A percentile compares a stretch with the other conserved stretches of the same genome.
phyloP scores from a whole-genome alignment of 805 yeast species.

The Candida mattraensis region DNA sequence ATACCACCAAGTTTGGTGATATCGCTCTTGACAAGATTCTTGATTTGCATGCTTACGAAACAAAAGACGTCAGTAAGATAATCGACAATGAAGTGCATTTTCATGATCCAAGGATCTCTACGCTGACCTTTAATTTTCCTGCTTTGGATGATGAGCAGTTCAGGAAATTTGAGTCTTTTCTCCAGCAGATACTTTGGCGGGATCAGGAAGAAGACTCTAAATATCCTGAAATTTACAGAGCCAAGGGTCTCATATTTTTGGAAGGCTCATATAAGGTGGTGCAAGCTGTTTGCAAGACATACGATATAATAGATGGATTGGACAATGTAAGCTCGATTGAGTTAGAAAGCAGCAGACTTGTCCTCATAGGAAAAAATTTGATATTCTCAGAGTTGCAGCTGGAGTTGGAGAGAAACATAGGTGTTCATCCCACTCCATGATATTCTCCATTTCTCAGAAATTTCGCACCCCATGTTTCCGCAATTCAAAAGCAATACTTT shows the following conservation, averaged over 20 bases:
- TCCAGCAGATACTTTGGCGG: slow-evolving; percentile 81
- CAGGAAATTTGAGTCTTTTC: slow-evolving; percentile 52
- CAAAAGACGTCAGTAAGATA: slow-evolving; percentile 27
- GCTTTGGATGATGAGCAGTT: slow-evolving; percentile 39
- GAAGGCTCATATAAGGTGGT: slow-evolving; percentile 52
- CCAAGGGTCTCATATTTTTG: slow-evolving; percentile 70
- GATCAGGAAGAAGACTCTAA: slow-evolving; percentile 34
- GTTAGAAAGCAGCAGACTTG: slow-evolving; percentile 21
- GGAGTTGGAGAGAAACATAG: slow-evolving; percentile 10
- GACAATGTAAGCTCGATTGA: slow-evolving; percentile 1
- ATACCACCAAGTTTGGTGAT: slow-evolving; percentile 72
- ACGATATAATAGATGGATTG: slow-evolving; percentile 61
- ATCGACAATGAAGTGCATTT: slow-evolving; percentile 27
- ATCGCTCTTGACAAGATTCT: slow-evolving; percentile 64
- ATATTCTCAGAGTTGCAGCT: slow-evolving; percentile 8
- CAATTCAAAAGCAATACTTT: too few relatives aligned
- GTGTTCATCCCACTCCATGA: too few relatives aligned
- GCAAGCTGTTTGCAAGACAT: slow-evolving; percentile 93
- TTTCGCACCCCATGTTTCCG: too few relatives aligned
- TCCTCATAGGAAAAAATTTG: slow-evolving; percentile 34
- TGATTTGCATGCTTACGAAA: slow-evolving; percentile 78
- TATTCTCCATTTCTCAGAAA: too few relatives aligned
- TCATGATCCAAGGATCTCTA: slow-evolving; percentile 55
- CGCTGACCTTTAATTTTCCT: slow-evolving; percentile 49
- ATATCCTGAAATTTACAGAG: slow-evolving; percentile 68